phyloP scores from a whole-genome alignment of 2,329 filamentous ascomycete species.

The Fusarium oligoseptatum region DNA sequence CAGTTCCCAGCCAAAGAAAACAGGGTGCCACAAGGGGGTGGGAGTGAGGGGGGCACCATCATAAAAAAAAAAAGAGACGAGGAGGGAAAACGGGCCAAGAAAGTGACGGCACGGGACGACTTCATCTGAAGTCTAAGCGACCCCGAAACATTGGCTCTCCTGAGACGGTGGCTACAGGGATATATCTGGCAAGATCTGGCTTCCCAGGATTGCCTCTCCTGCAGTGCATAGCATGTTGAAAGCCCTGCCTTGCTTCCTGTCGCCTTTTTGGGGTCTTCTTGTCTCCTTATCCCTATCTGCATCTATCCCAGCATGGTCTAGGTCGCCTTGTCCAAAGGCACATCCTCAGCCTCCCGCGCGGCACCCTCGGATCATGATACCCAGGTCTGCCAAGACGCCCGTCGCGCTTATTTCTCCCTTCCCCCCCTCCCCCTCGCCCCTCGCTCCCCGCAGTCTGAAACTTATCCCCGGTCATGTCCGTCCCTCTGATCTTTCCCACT shows the following conservation, averaged over 20 bases:
- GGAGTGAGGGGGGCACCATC: not conserved
- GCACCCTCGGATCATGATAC: conserved; percentile 4
- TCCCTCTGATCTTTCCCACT: conserved; percentile 11
- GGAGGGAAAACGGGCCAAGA: not conserved
- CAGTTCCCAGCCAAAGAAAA: not conserved
- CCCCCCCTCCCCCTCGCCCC: not conserved
- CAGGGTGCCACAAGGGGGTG: not conserved
- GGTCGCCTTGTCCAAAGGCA: not conserved
- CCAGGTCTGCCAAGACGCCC: not conserved
- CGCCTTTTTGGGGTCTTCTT: not conserved
- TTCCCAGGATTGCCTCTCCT: not conserved
- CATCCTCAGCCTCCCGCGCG: conserved; percentile 20
- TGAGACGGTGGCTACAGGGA: conserved; percentile 9
- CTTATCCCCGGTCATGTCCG: conserved; percentile 24
- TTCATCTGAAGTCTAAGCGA: conserved; percentile 26
- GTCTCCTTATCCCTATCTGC: not conserved
- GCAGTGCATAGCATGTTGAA: not conserved
- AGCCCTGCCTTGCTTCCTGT: not conserved
- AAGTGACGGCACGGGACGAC: not conserved
- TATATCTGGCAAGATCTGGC: conserved; percentile 21
- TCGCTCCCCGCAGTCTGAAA: conserved; percentile 28
- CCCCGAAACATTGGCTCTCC: not conserved
- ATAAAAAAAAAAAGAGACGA: not conserved
- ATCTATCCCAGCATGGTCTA: not conserved
- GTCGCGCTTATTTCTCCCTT: too few relatives aligned